A percentile compares a stretch with the other conserved stretches of the same genome.
Conservation (phyloP, 1,284 basidiomycete genomes). For the Amylostereum chailletii region DNA sequence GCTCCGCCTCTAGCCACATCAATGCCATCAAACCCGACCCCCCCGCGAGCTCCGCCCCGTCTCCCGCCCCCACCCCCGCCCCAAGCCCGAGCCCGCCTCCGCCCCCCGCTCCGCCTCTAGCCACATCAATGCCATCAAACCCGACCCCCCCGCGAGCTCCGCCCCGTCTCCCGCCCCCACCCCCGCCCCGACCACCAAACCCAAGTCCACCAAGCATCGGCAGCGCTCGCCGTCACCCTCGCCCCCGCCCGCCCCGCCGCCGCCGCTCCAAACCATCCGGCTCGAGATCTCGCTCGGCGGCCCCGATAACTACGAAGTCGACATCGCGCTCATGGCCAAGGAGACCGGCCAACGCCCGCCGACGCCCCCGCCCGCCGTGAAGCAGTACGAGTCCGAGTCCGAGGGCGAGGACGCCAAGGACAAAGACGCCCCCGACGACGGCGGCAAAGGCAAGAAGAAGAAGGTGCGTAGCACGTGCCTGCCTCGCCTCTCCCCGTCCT, state of each 20-base stretch:
- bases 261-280: constrained; percentile 56
- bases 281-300: constrained; percentile 64
- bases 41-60: constrained; percentile 2
- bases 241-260: constrained; percentile 41
- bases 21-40: background rate
- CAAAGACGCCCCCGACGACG: constrained; percentile 11
- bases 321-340: constrained; percentile 49
- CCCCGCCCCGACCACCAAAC: constrained; percentile 23
- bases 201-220: constrained; percentile 36
- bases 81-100: constrained; percentile 23
- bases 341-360: constrained; percentile 56
- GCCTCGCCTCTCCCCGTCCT: constrained; percentile 2
- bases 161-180: constrained; percentile 1
- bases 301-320: constrained; percentile 64
- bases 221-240: constrained; percentile 52
- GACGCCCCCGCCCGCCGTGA: constrained; percentile 41
- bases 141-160: constrained; percentile 2
- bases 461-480: constrained; percentile 23
- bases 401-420: constrained; percentile 39
- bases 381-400: constrained; percentile 43
- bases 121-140: constrained; percentile 20
- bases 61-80: constrained; percentile 7
- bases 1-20: too few species aligned
- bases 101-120: constrained; percentile 1
- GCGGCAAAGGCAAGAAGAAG: constrained; percentile 24